Conservation (phyloP, 805 yeast species). For the Cephaloascus fragrans region DNA sequence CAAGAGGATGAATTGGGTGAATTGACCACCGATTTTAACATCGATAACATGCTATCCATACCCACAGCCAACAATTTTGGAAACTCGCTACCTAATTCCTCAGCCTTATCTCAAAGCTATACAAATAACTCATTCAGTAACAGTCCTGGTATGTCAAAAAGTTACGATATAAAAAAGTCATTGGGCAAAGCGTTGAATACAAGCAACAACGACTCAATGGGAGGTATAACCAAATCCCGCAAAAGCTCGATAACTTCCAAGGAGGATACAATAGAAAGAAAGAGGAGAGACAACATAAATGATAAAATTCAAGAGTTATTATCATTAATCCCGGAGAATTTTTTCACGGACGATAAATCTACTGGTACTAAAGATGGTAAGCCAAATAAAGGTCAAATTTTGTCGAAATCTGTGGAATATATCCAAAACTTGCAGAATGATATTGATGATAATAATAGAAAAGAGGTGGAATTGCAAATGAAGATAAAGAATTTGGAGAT, state of each 20-base stretch:
- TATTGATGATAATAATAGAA: conserved; percentile 70
- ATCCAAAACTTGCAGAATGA: conserved; percentile 55
- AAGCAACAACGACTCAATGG: conserved; percentile 11
- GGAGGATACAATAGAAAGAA: conserved; percentile 18
- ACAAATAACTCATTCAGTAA: neutral
- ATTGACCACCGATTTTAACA: neutral
- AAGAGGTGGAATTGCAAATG: conserved; percentile 65
- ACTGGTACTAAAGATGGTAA: conserved; percentile 76
- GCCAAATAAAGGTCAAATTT: conserved; percentile 77
- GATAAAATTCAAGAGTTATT: conserved; percentile 34
- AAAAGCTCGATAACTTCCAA: conserved; percentile 20
- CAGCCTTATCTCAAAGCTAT: neutral
- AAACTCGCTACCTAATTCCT: neutral
- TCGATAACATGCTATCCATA: neutral
- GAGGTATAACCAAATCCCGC: conserved; percentile 25
- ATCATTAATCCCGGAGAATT: conserved; percentile 23
- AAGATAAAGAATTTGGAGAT: conserved; percentile 45
- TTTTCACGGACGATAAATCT: conserved; percentile 29
- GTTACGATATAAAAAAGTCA: conserved; percentile 26
- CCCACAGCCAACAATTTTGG: neutral
- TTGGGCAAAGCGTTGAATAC: conserved; percentile 30
- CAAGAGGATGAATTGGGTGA: neutral
- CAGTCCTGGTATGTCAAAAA: neutral
- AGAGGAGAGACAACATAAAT: conserved; percentile 31
- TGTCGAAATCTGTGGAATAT: conserved; percentile 68